Base-by-base conservation (phyloP, 176 grass and related monocot genomes). In the Carex kokanica region DNA sequence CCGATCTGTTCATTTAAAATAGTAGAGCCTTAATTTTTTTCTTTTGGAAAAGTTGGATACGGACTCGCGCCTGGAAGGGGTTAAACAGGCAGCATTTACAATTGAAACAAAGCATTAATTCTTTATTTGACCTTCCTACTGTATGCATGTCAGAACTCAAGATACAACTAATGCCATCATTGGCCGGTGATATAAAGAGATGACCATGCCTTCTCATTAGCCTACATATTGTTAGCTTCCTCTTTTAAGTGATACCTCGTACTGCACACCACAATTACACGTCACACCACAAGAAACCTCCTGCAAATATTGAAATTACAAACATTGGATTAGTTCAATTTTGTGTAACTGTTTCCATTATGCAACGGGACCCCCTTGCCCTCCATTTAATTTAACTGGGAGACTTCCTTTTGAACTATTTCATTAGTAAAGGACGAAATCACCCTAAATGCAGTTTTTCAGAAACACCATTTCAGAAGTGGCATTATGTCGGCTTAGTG, bases 201-300 rank as follows among this genome's bases (percentile, higher is more conserved):
- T 1, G n/a, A 24, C 15, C 23, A 54, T 51, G 43, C 24, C 5
- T 27, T 53, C 13, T 75, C 20, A 52, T 27, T 75, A 52, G 49
- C 47, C 72, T 75, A 72, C 15, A 82, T 51, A 29, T 64, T 24
- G 6, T 82, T 65, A 66, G 62, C n/a, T 62, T 83, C 87, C 74
- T 8, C 63, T 68, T 59, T 69, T 78, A 73, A 92, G 68, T 77
- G 89, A 61, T 36, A 97, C 91, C 40, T 84, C 84, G 83, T 94
- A 97, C 65, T 94, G 86, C 79, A 88, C 55, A 80, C 90, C 94
- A 43, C 94, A 97, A 54, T 18, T 58, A 73, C 94, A 97, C 64
- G 83, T 88, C 18, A 97, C 77, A 58, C 31, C 59, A 90, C 83
- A 81, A 58, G 84, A 94, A 73, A 90, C 34, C 32, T 25, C 84